Evolutionary conservation across 2,329 filamentous ascomycete genomes (phyloP), one percentile per base, ranked within the genome.

Genomic region (Pyrenophora graminea): DNA sequence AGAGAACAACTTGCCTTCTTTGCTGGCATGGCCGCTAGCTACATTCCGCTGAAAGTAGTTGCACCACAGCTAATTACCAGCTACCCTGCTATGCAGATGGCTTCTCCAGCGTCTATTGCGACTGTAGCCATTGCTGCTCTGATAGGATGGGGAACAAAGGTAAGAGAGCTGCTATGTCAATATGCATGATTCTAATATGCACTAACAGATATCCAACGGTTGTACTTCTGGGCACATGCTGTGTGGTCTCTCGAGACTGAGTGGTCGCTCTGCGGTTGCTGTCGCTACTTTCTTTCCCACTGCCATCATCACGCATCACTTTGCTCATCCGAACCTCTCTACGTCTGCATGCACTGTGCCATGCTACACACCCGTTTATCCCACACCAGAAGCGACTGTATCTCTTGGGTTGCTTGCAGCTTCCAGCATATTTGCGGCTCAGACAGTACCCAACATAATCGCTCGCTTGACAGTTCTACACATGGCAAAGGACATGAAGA

Each of bases 221-320:
- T 83, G 80, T 58, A 82, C 80, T 8, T 82, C 80, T 2, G 80
- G 80, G 44, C 80, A 83, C 58, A 81, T 82, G 77, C 76, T 83
- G 27, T 82, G 80, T 53, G 80, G 80, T 1, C 60, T 82, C 4
- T 74, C 78, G 4, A 74, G 79, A 34, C 69, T 80, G 21, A 81
- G 77, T 12, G 69, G 73, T n/a, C 76, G 79, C 40, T 82, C 80
- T 12, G 54, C 79, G 4, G 72, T 77, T 47, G 79, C 80, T 9
- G 67, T 71, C n/a, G 61, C 63, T 5, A 68, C 61, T 0, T 74
- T 74, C 58, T 72, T 73, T 37, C 66, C 67, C 2, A 40, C 58
- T 2, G 71, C 71, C 3, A 46, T 73, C 1, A 21, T 68, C 19
- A 72, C 70, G 32, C 69, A 69, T 49, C 69, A 73, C 47, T 54